Percentiles rank a stretch among this genome's conserved stretches.
Evolutionary conservation across 2,329 filamentous ascomycete genomes (phyloP).

Genomic region (Pseudogymnoascus pannorum): DNA sequence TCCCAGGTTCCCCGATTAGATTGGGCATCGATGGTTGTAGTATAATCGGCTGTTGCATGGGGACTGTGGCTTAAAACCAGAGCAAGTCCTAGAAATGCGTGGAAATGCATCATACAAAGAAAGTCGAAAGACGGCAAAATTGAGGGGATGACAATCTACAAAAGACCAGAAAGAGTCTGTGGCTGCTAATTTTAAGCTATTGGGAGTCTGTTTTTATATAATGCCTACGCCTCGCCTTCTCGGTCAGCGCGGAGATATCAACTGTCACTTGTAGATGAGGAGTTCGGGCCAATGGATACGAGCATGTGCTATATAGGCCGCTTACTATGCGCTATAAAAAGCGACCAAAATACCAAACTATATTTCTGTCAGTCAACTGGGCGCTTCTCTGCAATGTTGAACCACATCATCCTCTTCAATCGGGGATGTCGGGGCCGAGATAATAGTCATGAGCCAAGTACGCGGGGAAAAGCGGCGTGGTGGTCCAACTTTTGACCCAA

Average conservation of each 20-base stretch:
- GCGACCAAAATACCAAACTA: not conserved
- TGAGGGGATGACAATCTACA: not conserved
- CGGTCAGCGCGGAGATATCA: not conserved
- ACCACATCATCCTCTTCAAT: not conserved
- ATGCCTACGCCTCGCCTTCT: too few species aligned
- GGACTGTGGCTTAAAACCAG: not conserved
- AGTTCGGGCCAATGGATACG: not conserved
- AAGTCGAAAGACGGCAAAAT: not conserved
- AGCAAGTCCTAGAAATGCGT: not conserved
- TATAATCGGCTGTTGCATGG: conserved; percentile 23
- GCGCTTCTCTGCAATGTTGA: not conserved
- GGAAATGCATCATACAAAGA: not conserved
- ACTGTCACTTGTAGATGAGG: not conserved
- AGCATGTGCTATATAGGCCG: not conserved
- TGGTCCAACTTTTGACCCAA: too few species aligned
- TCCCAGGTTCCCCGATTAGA: conserved; percentile 37
- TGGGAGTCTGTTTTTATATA: not conserved
- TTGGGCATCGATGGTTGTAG: conserved; percentile 28
- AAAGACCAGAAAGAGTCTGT: not conserved
- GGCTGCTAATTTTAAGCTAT: not conserved
- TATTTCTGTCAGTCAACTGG: not conserved
- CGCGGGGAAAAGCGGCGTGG: too few species aligned
- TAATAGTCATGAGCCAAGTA: not conserved
- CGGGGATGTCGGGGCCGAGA: conserved; percentile 4
- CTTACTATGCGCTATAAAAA: not conserved